These are phyloP conservation scores for Penicillium angulare DNA, from an alignment of 495 filamentous ascomycete species.

Conservation along the genomic window DNA sequence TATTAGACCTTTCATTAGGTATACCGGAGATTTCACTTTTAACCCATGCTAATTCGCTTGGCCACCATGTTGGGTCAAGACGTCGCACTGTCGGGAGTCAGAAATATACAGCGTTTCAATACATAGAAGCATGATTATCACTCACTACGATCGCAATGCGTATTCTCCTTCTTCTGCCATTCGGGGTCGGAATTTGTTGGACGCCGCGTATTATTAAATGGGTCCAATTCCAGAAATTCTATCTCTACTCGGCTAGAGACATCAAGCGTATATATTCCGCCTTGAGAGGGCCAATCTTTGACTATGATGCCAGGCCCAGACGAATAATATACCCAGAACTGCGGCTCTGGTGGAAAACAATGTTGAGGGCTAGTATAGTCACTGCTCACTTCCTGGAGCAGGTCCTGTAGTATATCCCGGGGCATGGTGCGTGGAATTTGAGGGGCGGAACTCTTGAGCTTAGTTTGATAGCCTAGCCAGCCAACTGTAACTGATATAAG, in stretches of 20 bases:
- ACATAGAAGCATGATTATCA: neutral
- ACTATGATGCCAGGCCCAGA: neutral
- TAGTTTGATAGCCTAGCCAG: no score
- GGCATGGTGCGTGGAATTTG: no score
- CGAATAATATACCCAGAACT: neutral
- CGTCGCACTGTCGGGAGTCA: neutral
- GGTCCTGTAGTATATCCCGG: no score
- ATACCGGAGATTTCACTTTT: no score
- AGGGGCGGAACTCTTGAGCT: no score
- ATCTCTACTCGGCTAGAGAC: slow-evolving; percentile 8
- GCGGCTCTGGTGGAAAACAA: neutral
- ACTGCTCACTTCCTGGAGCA: no score
- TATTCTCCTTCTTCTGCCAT: slow-evolving; percentile 12
- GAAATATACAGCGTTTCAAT: neutral
- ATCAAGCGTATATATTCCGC: slow-evolving; percentile 10
- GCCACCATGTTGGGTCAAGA: neutral
- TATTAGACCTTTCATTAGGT: neutral
- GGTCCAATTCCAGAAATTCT: slow-evolving; percentile 13
- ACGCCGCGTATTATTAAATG: slow-evolving; percentile 5
- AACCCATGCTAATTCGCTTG: neutral
- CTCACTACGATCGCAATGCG: slow-evolving; percentile 15
- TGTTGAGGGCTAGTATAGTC: no score
- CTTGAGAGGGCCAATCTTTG: slow-evolving; percentile 11
- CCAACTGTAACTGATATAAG: no score
- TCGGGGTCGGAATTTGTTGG: slow-evolving; percentile 5